These are phyloP conservation scores for Novymonas esmeraldas DNA, from an alignment of 208 protist species.

Conservation along the genomic window DNA sequence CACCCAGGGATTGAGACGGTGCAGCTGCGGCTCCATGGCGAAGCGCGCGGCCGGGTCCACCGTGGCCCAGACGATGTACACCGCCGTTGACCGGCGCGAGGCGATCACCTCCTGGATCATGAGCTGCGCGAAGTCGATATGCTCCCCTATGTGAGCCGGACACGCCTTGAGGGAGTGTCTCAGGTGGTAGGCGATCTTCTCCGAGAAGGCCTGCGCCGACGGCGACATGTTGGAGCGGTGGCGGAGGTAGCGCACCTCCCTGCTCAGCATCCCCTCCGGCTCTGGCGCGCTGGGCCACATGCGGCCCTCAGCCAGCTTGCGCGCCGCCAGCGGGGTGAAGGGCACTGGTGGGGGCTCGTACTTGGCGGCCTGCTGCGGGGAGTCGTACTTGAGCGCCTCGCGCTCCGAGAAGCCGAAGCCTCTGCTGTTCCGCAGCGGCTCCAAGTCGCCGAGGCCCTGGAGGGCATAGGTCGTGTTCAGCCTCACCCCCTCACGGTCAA, in stretches of 20 bases:
- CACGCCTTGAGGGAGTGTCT: constrained; percentile 82
- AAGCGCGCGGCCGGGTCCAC: constrained; percentile 87
- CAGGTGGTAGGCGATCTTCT: constrained; percentile 88
- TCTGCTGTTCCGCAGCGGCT: constrained; percentile 84
- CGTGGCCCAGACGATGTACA: constrained; percentile 93
- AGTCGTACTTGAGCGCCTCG: constrained; percentile 84
- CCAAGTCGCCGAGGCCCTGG: constrained; percentile 88
- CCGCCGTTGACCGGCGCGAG: constrained; percentile 81
- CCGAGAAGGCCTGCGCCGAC: constrained; percentile 73
- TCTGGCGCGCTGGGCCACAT: constrained; percentile 87
- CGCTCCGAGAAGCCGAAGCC: constrained; percentile 84
- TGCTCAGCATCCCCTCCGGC: constrained; percentile 80
- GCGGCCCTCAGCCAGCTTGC: constrained; percentile 85
- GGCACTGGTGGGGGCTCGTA: constrained; percentile 75
- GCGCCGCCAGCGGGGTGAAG: constrained; percentile 81
- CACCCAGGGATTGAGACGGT: constrained; percentile 89
- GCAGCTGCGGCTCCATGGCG: constrained; percentile 83
- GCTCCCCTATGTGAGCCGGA: constrained; percentile 84
- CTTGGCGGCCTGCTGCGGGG: constrained; percentile 57
- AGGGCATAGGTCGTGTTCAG: constrained; percentile 86
- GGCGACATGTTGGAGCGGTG: constrained; percentile 88
- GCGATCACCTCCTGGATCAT: constrained; percentile 88
- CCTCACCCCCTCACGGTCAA: constrained; percentile 83
- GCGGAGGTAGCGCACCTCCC: constrained; percentile 77
- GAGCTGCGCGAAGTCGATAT: constrained; percentile 92